Conservation (phyloP, 768 basidiomycete genomes). For the Suillus variegatus region DNA sequence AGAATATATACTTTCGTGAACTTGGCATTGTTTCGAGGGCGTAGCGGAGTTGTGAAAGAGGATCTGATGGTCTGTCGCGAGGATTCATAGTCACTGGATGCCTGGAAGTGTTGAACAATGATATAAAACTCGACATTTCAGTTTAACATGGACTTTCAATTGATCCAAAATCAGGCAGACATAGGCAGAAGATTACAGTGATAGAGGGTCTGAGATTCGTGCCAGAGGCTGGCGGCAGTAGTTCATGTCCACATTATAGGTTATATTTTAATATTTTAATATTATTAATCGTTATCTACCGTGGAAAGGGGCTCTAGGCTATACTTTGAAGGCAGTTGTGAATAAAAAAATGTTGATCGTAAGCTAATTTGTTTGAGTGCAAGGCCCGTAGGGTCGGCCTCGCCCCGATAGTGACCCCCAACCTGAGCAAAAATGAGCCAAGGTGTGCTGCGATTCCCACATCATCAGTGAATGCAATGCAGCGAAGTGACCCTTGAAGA, state of each 20-base stretch:
- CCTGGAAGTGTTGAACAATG: constrained; percentile 47
- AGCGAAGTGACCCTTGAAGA: no score
- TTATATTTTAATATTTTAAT: no score
- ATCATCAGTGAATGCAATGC: no score
- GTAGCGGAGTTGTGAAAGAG: constrained; percentile 72
- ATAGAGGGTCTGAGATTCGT: neutral
- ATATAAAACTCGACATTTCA: constrained; percentile 20
- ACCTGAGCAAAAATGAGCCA: no score
- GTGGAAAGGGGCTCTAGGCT: no score
- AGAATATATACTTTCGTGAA: constrained; percentile 76
- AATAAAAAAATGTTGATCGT: no score
- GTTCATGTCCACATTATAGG: neutral
- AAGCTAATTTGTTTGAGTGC: no score
- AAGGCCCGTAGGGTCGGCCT: no score
- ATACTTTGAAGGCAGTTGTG: no score
- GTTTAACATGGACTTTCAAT: neutral
- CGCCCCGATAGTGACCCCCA: no score
- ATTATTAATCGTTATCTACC: no score
- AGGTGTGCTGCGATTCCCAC: no score
- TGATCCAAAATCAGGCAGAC: neutral
- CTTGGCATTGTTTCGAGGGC: constrained; percentile 81
- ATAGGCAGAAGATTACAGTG: neutral
- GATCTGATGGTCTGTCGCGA: constrained; percentile 58
- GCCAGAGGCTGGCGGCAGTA: neutral
- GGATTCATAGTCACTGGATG: constrained; percentile 55